phyloP scores from a whole-genome alignment of 2,329 filamentous ascomycete genomes.

The Fusarium chaquense region DNA sequence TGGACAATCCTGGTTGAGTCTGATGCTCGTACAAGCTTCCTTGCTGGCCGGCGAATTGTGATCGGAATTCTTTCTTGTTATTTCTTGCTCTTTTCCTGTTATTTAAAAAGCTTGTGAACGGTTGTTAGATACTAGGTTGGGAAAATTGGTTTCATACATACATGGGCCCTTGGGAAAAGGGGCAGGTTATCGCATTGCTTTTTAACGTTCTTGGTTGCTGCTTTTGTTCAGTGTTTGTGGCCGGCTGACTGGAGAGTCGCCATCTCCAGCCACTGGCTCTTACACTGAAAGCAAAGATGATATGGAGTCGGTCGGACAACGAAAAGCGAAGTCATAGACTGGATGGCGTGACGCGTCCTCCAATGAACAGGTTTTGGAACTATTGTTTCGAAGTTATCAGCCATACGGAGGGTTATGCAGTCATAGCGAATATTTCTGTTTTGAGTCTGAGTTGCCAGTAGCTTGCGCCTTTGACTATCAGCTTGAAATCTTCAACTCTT shows the following conservation, averaged over 20 bases:
- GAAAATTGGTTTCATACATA: slow-evolving; percentile 36
- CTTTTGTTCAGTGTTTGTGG: slow-evolving; percentile 12
- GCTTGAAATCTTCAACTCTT: not conserved
- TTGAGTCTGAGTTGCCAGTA: not conserved
- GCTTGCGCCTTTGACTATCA: not conserved
- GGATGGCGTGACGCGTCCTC: slow-evolving; percentile 26
- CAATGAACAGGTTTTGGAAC: slow-evolving; percentile 7
- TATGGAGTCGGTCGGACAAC: slow-evolving; percentile 36
- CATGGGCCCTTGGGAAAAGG: slow-evolving; percentile 30
- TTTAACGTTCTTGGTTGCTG: slow-evolving; percentile 14
- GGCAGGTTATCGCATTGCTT: slow-evolving; percentile 8
- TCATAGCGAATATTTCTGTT: not conserved
- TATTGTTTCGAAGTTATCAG: slow-evolving; percentile 34
- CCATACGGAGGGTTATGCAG: not conserved
- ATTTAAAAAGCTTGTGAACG: slow-evolving; percentile 22
- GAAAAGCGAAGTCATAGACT: slow-evolving; percentile 44
- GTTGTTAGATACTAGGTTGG: slow-evolving; percentile 27
- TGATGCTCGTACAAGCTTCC: slow-evolving; percentile 3
- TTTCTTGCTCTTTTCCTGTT: slow-evolving; percentile 4
- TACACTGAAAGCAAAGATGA: slow-evolving; percentile 35
- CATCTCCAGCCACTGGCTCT: slow-evolving; percentile 10
- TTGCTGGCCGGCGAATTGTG: slow-evolving; percentile 13
- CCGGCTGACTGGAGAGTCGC: slow-evolving; percentile 6
- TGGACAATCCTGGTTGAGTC: not conserved
- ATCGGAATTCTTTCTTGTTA: not conserved